Conservation (phyloP, 306 rosid species). For the Casuarina equisetifolia region DNA sequence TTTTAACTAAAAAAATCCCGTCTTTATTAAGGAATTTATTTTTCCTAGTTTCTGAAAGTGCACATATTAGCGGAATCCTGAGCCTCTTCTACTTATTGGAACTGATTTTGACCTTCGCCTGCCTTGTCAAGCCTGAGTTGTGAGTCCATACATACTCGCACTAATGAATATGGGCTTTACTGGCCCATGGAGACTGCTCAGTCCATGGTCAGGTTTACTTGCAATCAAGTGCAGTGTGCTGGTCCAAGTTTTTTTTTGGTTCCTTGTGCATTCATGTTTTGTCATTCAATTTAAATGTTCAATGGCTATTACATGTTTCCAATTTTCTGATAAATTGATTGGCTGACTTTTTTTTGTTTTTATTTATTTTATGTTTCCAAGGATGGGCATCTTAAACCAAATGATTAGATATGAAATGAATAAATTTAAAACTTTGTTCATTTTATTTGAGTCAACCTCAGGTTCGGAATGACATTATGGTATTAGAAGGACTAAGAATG, state of each 20-base stretch:
- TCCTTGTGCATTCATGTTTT: too few relatives aligned
- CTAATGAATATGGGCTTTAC: not conserved
- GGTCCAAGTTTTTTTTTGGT: not conserved
- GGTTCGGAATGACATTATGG: not conserved
- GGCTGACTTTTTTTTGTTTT: too few relatives aligned
- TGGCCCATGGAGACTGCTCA: not conserved
- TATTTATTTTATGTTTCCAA: too few relatives aligned
- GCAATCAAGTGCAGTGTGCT: not conserved
- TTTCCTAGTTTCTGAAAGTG: not conserved
- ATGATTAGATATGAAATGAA: not conserved
- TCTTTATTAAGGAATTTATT: too few relatives aligned
- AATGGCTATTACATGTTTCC: too few relatives aligned
- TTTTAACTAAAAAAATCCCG: too few relatives aligned
- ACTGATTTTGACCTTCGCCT: not conserved
- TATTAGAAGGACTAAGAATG: not conserved
- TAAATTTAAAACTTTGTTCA: not conserved
- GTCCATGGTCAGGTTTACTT: not conserved
- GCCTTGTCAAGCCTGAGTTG: not conserved
- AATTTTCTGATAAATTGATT: too few relatives aligned
- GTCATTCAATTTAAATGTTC: too few relatives aligned
- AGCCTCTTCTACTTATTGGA: not conserved
- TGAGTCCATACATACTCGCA: not conserved
- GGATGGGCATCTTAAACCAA: not conserved
- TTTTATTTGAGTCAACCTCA: not conserved
- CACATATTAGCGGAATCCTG: too few relatives aligned